A percentile compares a stretch with the other conserved stretches of the same genome.
Evolutionary conservation across 179 eudicot species (phyloP).

Genomic region (Pouteria campechiana): DNA sequence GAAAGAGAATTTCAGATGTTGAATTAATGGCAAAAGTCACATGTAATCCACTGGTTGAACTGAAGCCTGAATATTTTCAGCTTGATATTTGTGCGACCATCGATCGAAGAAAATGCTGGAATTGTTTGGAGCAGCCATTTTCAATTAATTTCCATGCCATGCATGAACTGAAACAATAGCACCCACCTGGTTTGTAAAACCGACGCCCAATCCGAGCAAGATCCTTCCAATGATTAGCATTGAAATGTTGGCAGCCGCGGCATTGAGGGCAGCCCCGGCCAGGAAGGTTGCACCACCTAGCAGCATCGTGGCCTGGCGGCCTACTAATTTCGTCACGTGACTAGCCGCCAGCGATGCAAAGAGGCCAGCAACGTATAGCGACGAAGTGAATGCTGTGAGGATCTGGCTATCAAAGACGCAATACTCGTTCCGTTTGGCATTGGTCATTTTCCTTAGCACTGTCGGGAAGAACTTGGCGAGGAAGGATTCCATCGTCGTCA

Average conservation of each 20-base stretch:
- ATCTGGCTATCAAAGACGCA: slow-evolving; percentile 37
- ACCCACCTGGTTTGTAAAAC: slow-evolving; percentile 35
- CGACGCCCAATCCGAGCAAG: slow-evolving; percentile 32
- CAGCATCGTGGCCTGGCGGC: slow-evolving; percentile 26
- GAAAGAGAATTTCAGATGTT: neutral
- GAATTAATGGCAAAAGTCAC: slow-evolving; percentile 1
- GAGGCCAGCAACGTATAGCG: slow-evolving; percentile 32
- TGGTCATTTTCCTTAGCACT: slow-evolving; percentile 22
- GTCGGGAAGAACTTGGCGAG: slow-evolving; percentile 31
- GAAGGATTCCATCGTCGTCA: slow-evolving; percentile 34
- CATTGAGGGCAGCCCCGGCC: slow-evolving; percentile 25
- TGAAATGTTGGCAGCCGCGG: slow-evolving; percentile 22
- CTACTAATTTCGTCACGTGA: slow-evolving; percentile 15
- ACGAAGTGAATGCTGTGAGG: slow-evolving; percentile 32
- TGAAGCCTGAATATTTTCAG: too few relatives aligned
- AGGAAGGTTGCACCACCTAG: slow-evolving; percentile 27
- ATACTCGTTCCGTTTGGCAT: slow-evolving; percentile 24
- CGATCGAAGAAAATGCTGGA: too few relatives aligned
- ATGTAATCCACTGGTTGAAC: too few relatives aligned
- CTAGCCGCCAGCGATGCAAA: slow-evolving; percentile 32
- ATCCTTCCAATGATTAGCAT: slow-evolving; percentile 32
- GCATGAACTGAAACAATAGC: too few relatives aligned
- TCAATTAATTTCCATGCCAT: too few relatives aligned
- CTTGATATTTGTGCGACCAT: too few relatives aligned
- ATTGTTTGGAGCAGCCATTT: too few relatives aligned